A percentile compares a stretch with the other conserved stretches of the same genome.
Conservation (phyloP, 2,329 filamentous ascomycete genomes). For the Botryosphaeria agaves region DNA sequence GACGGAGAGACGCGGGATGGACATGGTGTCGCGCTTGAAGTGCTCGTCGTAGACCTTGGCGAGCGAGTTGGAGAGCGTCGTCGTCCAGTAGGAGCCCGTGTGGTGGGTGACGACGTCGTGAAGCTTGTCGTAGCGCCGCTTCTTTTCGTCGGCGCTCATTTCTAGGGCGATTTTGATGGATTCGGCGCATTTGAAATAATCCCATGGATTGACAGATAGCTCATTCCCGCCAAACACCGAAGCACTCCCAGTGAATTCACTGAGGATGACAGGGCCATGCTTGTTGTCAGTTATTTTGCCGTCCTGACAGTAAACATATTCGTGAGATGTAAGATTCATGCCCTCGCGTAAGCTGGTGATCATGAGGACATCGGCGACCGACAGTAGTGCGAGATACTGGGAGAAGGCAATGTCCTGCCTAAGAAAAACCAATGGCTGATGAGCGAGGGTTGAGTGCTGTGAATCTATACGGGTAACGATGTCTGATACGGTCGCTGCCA, state of each 20-base stretch:
- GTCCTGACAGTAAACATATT: slow-evolving; percentile 87
- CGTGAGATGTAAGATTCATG: slow-evolving; percentile 93
- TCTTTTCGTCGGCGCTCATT: slow-evolving; percentile 60
- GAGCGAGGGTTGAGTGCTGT: slow-evolving; percentile 73
- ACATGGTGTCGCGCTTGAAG: slow-evolving; percentile 65
- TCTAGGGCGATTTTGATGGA: slow-evolving; percentile 72
- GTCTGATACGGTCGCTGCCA: slow-evolving; percentile 77
- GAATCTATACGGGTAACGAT: slow-evolving; percentile 93
- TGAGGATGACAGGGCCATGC: slow-evolving; percentile 77
- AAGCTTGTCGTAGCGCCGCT: slow-evolving; percentile 55
- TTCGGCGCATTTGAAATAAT: slow-evolving; percentile 74
- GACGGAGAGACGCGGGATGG: slow-evolving; percentile 69
- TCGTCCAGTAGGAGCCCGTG: slow-evolving; percentile 75
- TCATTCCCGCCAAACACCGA: slow-evolving; percentile 69
- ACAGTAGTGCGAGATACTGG: slow-evolving; percentile 82
- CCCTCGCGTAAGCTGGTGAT: slow-evolving; percentile 91
- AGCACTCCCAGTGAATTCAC: slow-evolving; percentile 86
- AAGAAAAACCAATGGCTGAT: slow-evolving; percentile 83
- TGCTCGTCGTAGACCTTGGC: slow-evolving; percentile 69
- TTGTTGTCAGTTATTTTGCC: slow-evolving; percentile 56
- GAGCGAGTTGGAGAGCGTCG: slow-evolving; percentile 53
- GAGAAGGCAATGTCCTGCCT: slow-evolving; percentile 89
- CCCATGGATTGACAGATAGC: slow-evolving; percentile 86
- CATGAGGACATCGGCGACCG: slow-evolving; percentile 80
- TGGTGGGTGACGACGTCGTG: slow-evolving; percentile 59